A percentile compares a stretch with the other conserved stretches of the same genome.
Conservation (phyloP, 1,284 basidiomycete genomes). For the Marasmius fiardii region DNA sequence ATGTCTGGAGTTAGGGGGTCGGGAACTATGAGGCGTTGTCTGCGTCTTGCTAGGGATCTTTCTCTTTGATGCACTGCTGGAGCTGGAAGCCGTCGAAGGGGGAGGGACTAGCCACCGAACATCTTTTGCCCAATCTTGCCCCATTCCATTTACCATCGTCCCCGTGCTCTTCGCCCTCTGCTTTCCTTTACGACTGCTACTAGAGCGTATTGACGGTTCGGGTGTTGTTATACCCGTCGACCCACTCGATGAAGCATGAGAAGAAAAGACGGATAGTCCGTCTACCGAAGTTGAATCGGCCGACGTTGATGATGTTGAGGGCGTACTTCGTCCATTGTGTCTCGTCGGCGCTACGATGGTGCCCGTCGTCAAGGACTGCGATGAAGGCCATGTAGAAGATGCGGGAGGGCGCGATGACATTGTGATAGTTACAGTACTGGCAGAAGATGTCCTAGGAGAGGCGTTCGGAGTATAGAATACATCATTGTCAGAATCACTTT, state of each 20-base stretch:
- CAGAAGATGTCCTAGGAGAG: conserved; percentile 44
- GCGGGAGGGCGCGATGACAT: neutral
- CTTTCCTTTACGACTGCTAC: conserved; percentile 3
- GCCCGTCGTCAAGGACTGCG: conserved; percentile 17
- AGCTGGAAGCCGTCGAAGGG: neutral
- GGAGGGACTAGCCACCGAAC: conserved; percentile 57
- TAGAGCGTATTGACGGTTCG: conserved; percentile 7
- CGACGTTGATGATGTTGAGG: conserved; percentile 22
- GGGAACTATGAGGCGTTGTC: neutral
- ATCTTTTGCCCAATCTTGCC: conserved; percentile 61
- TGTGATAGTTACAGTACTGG: conserved; percentile 24
- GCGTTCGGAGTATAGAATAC: conserved; percentile 51
- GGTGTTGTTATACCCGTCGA: conserved; percentile 30
- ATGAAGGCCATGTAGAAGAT: conserved; percentile 14
- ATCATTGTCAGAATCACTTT: conserved; percentile 29
- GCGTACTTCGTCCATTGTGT: conserved; percentile 25
- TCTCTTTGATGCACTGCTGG: neutral
- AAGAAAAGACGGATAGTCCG: conserved; percentile 26
- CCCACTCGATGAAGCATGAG: conserved; percentile 28
- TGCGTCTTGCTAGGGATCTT: neutral
- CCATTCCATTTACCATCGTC: conserved; percentile 22
- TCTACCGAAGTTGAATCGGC: conserved; percentile 19
- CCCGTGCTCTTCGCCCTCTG: conserved; percentile 10
- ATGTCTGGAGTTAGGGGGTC: neutral
- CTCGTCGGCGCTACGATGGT: conserved; percentile 32